A percentile compares a stretch with the other conserved stretches of the same genome.
Conservation (phyloP, 2,329 filamentous ascomycete species). For the Fusarium guadeloupense region DNA sequence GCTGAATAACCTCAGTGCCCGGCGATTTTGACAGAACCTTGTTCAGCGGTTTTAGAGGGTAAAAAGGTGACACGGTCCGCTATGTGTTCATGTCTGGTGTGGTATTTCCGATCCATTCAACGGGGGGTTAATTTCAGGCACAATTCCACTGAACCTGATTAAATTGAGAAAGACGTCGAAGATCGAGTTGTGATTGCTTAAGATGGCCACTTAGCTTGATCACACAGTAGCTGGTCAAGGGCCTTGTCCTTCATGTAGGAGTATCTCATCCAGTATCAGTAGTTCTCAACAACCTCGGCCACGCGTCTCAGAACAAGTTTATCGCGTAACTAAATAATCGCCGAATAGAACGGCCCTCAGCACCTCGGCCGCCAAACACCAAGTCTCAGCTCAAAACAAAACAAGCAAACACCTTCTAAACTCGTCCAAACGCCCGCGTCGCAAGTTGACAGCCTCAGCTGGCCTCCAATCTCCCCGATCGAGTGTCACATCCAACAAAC, state of each 20-base stretch:
- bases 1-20: background rate
- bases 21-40: background rate
- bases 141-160: background rate
- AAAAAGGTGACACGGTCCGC: background rate
- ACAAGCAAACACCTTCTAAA: constrained; percentile 4
- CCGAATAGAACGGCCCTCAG: too few relatives aligned
- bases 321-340: background rate
- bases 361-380: background rate
- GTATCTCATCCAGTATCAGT: too few relatives aligned
- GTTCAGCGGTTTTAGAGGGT: background rate
- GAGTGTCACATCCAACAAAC: constrained; percentile 5
- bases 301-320: too few relatives aligned
- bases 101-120: background rate
- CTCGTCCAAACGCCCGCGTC: background rate
- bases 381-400: background rate
- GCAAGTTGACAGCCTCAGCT: background rate
- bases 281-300: too few relatives aligned
- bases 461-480: background rate
- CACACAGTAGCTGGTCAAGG: too few relatives aligned
- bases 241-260: too few relatives aligned
- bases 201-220: too few relatives aligned
- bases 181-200: too few relatives aligned
- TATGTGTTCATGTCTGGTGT: background rate
- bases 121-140: too few relatives aligned
- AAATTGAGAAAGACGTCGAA: background rate